A percentile compares a stretch with the other conserved stretches of the same genome.
Evolutionary conservation across 2,329 filamentous ascomycete genomes (phyloP).

Genomic region (Pezicula neosporulosa): DNA sequence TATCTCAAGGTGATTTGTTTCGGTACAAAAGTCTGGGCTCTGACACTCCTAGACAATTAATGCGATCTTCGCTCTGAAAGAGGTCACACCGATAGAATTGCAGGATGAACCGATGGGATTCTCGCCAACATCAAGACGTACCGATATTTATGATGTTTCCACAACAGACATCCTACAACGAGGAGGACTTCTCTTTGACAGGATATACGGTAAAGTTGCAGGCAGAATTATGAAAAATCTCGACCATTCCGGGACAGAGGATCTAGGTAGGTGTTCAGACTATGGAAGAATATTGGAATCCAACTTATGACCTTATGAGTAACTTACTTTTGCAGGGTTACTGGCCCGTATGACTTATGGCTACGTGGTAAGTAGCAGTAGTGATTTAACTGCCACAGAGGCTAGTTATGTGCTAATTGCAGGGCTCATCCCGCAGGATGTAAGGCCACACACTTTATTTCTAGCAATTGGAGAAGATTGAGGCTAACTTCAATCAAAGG

Average conservation of each 20-base stretch:
- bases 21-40: neutral
- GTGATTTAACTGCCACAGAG: slow-evolving; percentile 43
- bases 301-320: no score
- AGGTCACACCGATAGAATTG: slow-evolving; percentile 37
- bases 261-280: slow-evolving; percentile 37
- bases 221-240: slow-evolving; percentile 44
- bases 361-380: slow-evolving; percentile 41
- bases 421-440: slow-evolving; percentile 48
- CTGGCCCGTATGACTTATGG: slow-evolving; percentile 44
- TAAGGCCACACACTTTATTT: slow-evolving; percentile 24
- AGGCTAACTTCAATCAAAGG: slow-evolving; percentile 26
- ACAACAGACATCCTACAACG: slow-evolving; percentile 35
- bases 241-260: slow-evolving; percentile 45
- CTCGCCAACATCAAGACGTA: slow-evolving; percentile 36
- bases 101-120: slow-evolving; percentile 32
- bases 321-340: no score
- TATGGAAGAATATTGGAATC: no score
- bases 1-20: neutral
- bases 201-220: slow-evolving; percentile 46
- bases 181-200: slow-evolving; percentile 44
- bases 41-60: slow-evolving; percentile 38
- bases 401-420: slow-evolving; percentile 50
- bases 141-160: slow-evolving; percentile 36
- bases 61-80: slow-evolving; percentile 40
- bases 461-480: neutral